These are phyloP conservation scores for Nigrospora oryzae DNA, from an alignment of 2,329 filamentous ascomycete species.

Conservation along the genomic window DNA sequence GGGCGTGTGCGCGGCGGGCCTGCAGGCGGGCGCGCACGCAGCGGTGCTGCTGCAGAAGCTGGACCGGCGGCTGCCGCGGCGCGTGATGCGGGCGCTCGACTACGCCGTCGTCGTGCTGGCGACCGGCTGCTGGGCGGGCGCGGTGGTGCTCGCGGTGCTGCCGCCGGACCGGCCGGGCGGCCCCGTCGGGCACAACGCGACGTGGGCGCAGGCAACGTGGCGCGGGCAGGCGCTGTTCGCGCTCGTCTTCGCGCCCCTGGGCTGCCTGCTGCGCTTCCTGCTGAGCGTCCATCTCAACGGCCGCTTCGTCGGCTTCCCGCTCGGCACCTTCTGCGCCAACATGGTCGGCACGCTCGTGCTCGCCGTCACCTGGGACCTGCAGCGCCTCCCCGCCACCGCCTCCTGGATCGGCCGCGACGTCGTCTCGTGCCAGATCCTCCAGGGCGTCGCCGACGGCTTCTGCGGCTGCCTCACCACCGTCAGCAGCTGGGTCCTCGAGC, in stretches of 20 bases:
- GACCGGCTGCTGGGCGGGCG: slow-evolving; percentile 49
- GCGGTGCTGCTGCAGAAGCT: slow-evolving; percentile 39
- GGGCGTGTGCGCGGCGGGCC: slow-evolving; percentile 43
- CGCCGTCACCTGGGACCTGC: slow-evolving; percentile 4
- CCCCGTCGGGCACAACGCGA: neutral
- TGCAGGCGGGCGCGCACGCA: slow-evolving; percentile 53
- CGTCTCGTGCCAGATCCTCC: slow-evolving; percentile 58
- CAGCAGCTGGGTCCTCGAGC: slow-evolving; percentile 58
- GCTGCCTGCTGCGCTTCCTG: slow-evolving; percentile 53
- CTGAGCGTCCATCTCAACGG: slow-evolving; percentile 49
- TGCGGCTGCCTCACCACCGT: slow-evolving; percentile 60
- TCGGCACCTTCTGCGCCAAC: slow-evolving; percentile 59
- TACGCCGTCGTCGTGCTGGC: neutral
- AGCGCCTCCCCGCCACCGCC: neutral
- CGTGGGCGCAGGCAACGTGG: slow-evolving; percentile 31
- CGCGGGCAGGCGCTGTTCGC: slow-evolving; percentile 56
- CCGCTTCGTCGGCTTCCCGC: slow-evolving; percentile 46
- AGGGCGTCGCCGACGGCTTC: slow-evolving; percentile 59
- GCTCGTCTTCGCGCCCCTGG: slow-evolving; percentile 57
- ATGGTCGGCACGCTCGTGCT: slow-evolving; percentile 5
- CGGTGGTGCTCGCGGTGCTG: slow-evolving; percentile 49
- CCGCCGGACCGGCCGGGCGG: slow-evolving; percentile 36
- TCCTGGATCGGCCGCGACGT: slow-evolving; percentile 24
- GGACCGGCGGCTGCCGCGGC: slow-evolving; percentile 25
- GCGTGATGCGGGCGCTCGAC: neutral